Evolutionary conservation across 177 flowering plant species (phyloP).

Genomic region (Telopea speciosissima): DNA sequence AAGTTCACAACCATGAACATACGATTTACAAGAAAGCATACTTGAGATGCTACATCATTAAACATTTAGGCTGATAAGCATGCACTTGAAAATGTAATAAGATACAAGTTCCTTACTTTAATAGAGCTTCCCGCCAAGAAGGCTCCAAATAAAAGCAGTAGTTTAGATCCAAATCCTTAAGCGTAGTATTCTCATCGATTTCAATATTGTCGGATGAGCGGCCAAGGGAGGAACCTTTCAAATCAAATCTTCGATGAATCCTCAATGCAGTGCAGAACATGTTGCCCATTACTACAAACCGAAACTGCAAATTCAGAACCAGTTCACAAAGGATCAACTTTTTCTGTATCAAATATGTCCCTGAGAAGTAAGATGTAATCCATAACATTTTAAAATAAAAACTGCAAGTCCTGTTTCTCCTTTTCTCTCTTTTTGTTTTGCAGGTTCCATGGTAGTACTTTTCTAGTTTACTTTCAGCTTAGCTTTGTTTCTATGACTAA

Average conservation of each 20-base stretch:
- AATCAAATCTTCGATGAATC: slow-evolving; percentile 92
- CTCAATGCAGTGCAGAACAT: slow-evolving; percentile 96
- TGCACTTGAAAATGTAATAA: not conserved
- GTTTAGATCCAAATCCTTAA: slow-evolving; percentile 94
- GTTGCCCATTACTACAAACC: slow-evolving; percentile 99
- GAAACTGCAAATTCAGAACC: slow-evolving; percentile 61
- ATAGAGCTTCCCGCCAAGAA: slow-evolving; percentile 75
- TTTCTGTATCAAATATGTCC: not conserved
- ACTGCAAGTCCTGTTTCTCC: not conserved
- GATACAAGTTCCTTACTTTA: slow-evolving; percentile 46
- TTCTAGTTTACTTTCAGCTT: too few species aligned
- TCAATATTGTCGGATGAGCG: slow-evolving; percentile 90
- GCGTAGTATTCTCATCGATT: slow-evolving; percentile 90
- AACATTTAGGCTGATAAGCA: not conserved
- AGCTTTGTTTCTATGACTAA: too few species aligned
- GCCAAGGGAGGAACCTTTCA: slow-evolving; percentile 94
- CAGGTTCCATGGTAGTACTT: too few species aligned
- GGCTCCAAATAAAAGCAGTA: slow-evolving; percentile 88
- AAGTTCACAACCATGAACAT: not conserved
- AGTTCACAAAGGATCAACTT: slow-evolving; percentile 8
- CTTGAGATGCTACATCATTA: not conserved
- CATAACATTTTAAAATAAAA: not conserved
- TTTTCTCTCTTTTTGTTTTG: too few species aligned
- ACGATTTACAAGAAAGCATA: not conserved
- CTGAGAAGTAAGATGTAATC: not conserved